A percentile compares a stretch with the other conserved stretches of the same genome.
Conservation (phyloP, 169 alveolate genomes). For the Plasmodium fragile region DNA sequence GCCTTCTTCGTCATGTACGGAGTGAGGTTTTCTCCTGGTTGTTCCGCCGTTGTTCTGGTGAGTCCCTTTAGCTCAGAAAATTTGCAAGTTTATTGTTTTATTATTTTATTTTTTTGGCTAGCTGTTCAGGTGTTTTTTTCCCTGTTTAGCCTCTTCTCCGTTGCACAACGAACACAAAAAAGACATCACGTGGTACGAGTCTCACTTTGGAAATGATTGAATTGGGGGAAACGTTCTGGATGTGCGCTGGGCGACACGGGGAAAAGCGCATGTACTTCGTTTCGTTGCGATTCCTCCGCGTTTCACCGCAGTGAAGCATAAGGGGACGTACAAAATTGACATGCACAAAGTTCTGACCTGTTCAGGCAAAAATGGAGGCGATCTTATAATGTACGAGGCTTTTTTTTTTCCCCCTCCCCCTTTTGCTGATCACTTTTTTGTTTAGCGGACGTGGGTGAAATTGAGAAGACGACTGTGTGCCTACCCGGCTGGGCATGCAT, state of each 20-base stretch:
- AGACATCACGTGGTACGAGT: neutral
- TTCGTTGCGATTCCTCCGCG: neutral
- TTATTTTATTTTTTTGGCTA: neutral
- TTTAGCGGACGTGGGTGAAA: neutral
- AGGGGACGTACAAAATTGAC: neutral
- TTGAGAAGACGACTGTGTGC: neutral
- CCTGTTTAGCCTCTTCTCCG: too few species aligned
- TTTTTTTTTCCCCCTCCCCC: neutral
- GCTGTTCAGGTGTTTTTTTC: neutral
- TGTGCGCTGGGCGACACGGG: too few species aligned
- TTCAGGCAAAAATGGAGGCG: neutral
- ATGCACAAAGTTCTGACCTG: neutral
- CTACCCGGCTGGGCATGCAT: neutral
- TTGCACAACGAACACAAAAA: neutral
- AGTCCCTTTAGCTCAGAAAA: neutral
- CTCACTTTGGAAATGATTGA: neutral
- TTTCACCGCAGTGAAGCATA: neutral
- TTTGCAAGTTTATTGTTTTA: neutral
- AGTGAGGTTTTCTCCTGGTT: neutral
- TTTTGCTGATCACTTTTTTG: neutral
- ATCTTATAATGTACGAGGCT: slow-evolving; percentile 44
- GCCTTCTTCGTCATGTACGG: neutral
- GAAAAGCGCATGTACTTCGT: neutral
- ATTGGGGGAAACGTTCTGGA: neutral
- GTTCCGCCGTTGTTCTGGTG: neutral